phyloP scores from a whole-genome alignment of 306 rosid genomes.

The Cyamopsis tetragonoloba region DNA sequence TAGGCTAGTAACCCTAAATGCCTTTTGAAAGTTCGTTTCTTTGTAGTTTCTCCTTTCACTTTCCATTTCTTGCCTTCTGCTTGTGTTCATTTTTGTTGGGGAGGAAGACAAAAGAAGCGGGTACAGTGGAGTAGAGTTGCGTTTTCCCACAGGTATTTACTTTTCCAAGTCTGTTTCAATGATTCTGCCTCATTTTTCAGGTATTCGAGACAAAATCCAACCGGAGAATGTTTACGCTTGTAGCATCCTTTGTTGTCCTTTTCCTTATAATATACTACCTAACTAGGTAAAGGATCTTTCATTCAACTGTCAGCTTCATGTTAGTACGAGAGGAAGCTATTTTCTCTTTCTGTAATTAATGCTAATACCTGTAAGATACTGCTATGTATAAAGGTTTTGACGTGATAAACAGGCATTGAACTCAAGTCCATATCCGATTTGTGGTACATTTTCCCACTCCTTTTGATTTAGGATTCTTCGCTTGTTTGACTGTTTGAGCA shows the following conservation, averaged over 20 bases:
- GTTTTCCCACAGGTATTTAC: not conserved
- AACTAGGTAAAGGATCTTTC: constrained; percentile 46
- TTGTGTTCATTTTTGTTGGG: not conserved
- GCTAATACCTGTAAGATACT: constrained; percentile 15
- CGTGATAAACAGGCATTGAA: constrained; percentile 24
- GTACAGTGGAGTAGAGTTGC: not conserved
- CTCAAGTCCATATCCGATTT: constrained; percentile 2
- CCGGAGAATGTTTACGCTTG: constrained; percentile 81
- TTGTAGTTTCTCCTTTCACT: not conserved
- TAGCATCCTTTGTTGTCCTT: constrained; percentile 73
- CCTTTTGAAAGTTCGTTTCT: not conserved
- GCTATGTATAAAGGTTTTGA: constrained; percentile 37
- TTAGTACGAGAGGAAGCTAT: constrained; percentile 12
- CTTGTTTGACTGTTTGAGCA: not conserved
- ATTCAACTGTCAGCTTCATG: constrained; percentile 11
- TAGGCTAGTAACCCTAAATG: not conserved
- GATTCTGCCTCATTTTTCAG: constrained; percentile 36
- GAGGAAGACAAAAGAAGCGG: not conserved
- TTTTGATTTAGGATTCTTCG: not conserved
- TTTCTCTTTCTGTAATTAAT: constrained; percentile 35
- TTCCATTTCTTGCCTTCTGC: not conserved
- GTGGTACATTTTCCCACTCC: not conserved
- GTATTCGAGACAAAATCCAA: constrained; percentile 94
- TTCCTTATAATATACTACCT: constrained; percentile 85
- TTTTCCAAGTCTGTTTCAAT: constrained; percentile 15